These are phyloP conservation scores for Clonostachys rhizophaga DNA, from an alignment of 2,329 filamentous ascomycete genomes.

Conservation along the genomic window DNA sequence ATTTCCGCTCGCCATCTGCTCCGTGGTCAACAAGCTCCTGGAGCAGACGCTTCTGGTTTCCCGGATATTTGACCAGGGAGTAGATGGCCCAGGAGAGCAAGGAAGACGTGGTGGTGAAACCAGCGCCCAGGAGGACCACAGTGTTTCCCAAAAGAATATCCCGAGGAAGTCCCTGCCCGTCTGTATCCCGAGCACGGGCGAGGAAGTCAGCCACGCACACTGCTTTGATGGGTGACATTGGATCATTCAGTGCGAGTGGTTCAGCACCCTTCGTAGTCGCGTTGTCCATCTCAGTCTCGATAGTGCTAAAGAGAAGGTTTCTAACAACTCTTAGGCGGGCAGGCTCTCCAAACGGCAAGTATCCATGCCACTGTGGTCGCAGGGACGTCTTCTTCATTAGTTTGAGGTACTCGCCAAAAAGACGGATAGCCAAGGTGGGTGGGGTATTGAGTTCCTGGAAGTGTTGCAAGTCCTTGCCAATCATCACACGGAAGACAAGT, in stretches of 20 bases:
- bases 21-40: slow-evolving; percentile 51
- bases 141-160: slow-evolving; percentile 19
- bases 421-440: slow-evolving; percentile 42
- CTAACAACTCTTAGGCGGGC: slow-evolving; percentile 23
- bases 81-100: slow-evolving; percentile 56
- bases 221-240: background rate
- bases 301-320: slow-evolving; percentile 23
- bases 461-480: slow-evolving; percentile 39
- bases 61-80: slow-evolving; percentile 44
- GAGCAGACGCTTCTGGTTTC: slow-evolving; percentile 50
- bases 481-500: slow-evolving; percentile 35
- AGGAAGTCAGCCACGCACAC: slow-evolving; percentile 39
- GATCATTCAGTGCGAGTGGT: background rate
- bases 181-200: slow-evolving; percentile 44
- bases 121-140: slow-evolving; percentile 49
- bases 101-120: slow-evolving; percentile 56
- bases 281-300: slow-evolving; percentile 28
- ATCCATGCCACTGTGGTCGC: slow-evolving; percentile 47
- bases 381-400: slow-evolving; percentile 54
- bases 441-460: slow-evolving; percentile 37
- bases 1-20: slow-evolving; percentile 32
- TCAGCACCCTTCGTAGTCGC: slow-evolving; percentile 10
- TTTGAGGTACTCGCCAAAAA: slow-evolving; percentile 43
- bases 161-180: slow-evolving; percentile 47
- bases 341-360: slow-evolving; percentile 53